Base-by-base conservation (phyloP, 352 stramenopile genomes). In the Globisporangium rhizosaccharum region DNA sequence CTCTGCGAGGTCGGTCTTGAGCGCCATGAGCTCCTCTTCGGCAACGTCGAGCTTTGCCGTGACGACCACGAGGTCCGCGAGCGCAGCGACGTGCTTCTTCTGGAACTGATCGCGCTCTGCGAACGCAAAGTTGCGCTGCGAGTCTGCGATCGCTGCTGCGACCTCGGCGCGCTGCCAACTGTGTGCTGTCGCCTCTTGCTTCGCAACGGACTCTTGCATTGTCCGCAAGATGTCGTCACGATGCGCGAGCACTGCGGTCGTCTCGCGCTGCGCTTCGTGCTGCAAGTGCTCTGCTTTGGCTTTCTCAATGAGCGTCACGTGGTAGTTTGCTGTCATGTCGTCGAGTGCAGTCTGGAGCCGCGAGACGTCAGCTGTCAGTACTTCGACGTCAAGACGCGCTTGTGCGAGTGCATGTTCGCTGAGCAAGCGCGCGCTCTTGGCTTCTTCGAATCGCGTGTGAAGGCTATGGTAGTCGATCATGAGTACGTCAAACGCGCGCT, bases 81-180 rank as follows among this genome's bases (percentile, higher is more conserved):
- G 46, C 2, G 70, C 63, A 0, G 76, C 76, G 0, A 65, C 56
- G 51, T 83, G 73, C 10, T 73, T 69, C 12, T 72, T 73, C 23
- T 84, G 73, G 8, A 75, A 64, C 39, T 72, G 66, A 33, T 89
- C 76, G 3, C 79, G 79, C 50, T 89, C 77, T 5, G 55, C 70
- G 8, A 88, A 76, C 28, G 75, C 74, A 33, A 85, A 81, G 53
- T 86, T 91, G 48, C 81, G 77, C 56, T 88, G 77, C 10, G 79
- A 87, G 28, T 91, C 81, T 3, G 79, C 68, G 1, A 89, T 81
- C 0, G 80, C 70, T 1, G 79, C 79, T 0, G 82, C 76, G 0
- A 70, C 56, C 54, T 91, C 82, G 1, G 82, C 79, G 5, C 69
- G 67, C 25, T 85, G 76, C 82, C 82, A 91, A 33, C 72, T 70